These are phyloP conservation scores for Candida frijolesensis DNA, from an alignment of 1,139 yeast genomes.

Conservation along the genomic window DNA sequence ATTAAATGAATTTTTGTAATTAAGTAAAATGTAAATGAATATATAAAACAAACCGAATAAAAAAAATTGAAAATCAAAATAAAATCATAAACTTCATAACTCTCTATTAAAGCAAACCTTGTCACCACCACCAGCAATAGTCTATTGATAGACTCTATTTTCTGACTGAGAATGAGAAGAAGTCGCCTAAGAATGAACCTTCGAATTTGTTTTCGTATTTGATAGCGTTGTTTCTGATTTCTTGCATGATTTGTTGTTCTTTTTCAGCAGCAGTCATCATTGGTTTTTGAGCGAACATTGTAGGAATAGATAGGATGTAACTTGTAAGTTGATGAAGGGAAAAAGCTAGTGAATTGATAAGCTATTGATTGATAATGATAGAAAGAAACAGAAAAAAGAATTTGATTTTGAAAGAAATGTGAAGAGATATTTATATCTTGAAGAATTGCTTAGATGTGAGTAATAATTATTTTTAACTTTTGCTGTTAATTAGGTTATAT, in stretches of 20 bases:
- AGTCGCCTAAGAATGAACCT: constrained; percentile 46
- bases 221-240: constrained; percentile 39
- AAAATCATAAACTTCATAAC: constrained; percentile 2
- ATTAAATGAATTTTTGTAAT: not conserved
- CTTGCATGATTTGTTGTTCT: constrained; percentile 52
- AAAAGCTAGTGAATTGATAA: not conserved
- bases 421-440: not conserved
- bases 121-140: not conserved
- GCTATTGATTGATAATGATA: not conserved
- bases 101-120: not conserved
- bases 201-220: constrained; percentile 46
- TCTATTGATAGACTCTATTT: constrained; percentile 6
- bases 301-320: not conserved
- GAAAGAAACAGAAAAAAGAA: not conserved
- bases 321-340: not conserved
- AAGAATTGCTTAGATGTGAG: not conserved
- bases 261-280: constrained; percentile 44
- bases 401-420: not conserved
- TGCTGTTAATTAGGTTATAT: not conserved
- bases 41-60: too few relatives aligned
- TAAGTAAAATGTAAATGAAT: too few relatives aligned
- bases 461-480: not conserved
- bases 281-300: constrained; percentile 20
- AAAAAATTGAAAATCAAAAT: not conserved
- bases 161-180: constrained; percentile 40